Conservation (phyloP, 345 rosid species). For the Jatropha curcas region DNA sequence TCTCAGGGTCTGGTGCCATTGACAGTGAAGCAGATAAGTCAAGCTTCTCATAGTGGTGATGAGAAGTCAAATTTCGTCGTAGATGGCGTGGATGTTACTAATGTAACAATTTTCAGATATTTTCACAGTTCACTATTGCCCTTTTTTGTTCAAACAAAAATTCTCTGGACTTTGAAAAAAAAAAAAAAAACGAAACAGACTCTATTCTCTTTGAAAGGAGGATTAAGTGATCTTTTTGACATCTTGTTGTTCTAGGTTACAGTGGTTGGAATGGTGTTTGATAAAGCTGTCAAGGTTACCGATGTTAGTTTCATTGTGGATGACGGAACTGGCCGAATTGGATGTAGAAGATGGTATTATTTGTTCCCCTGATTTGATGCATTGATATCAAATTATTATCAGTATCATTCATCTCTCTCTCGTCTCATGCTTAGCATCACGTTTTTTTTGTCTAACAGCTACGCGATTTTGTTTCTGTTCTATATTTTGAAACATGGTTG, state of each 20-base stretch:
- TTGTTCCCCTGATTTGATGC: not conserved
- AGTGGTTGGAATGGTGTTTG: conserved; percentile 71
- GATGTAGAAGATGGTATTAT: conserved; percentile 75
- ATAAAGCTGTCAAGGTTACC: conserved; percentile 54
- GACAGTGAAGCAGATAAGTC: conserved; percentile 84
- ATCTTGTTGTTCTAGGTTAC: conserved; percentile 48
- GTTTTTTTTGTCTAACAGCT: not conserved
- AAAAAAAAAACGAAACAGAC: no score
- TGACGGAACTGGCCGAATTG: conserved; percentile 86
- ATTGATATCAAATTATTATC: not conserved
- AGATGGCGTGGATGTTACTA: conserved; percentile 62
- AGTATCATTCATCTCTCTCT: not conserved
- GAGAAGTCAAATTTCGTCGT: conserved; percentile 70
- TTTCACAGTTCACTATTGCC: not conserved
- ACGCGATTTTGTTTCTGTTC: not conserved
- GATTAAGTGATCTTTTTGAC: not conserved
- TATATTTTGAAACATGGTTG: not conserved
- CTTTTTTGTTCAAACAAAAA: not conserved
- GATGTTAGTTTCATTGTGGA: conserved; percentile 69
- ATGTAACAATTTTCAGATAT: conserved; percentile 32
- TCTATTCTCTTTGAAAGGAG: not conserved
- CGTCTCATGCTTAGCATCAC: not conserved
- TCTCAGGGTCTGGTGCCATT: conserved; percentile 67
- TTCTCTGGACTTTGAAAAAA: no score
- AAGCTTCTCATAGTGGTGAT: conserved; percentile 68